These are phyloP conservation scores for Anisodus tanguticus DNA, from an alignment of 257 asterid genomes.

Conservation along the genomic window DNA sequence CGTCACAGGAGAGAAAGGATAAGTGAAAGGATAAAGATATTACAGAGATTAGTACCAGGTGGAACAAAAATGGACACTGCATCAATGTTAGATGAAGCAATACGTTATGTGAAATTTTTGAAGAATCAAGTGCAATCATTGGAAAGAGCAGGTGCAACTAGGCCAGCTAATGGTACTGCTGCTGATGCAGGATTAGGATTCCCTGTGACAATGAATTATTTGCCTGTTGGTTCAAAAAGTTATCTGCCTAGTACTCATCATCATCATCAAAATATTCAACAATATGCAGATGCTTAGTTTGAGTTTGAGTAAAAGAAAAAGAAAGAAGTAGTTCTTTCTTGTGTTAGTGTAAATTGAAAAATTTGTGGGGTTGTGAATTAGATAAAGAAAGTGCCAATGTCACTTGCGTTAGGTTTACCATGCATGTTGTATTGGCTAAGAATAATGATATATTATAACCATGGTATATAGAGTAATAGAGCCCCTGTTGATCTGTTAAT, in stretches of 20 bases:
- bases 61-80: constrained; percentile 99
- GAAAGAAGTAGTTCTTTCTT: no score
- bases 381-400: constrained; percentile 2
- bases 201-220: constrained; percentile 68
- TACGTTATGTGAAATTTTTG: constrained; percentile 84
- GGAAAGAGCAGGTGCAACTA: constrained; percentile 63
- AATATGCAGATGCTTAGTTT: constrained; percentile 32
- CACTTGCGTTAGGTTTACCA: constrained; percentile 44
- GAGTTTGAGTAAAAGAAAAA: background rate
- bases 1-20: constrained; percentile 92
- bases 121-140: constrained; percentile 81
- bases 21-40: constrained; percentile 82
- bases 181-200: constrained; percentile 55
- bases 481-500: constrained; percentile 17
- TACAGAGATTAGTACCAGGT: constrained; percentile 93
- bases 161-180: constrained; percentile 44
- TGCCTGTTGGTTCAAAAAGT: constrained; percentile 53
- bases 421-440: constrained; percentile 54
- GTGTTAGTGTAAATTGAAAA: background rate
- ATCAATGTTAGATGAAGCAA: constrained; percentile 94
- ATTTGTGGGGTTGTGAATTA: constrained; percentile 46
- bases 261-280: constrained; percentile 46
- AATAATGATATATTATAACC: constrained; percentile 31
- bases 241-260: constrained; percentile 34
- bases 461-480: constrained; percentile 18